A percentile compares a stretch with the other conserved stretches of the same genome.
These are phyloP conservation scores for Solanum ossicruentum DNA, from an alignment of 257 asterid species.

Conservation along the genomic window DNA sequence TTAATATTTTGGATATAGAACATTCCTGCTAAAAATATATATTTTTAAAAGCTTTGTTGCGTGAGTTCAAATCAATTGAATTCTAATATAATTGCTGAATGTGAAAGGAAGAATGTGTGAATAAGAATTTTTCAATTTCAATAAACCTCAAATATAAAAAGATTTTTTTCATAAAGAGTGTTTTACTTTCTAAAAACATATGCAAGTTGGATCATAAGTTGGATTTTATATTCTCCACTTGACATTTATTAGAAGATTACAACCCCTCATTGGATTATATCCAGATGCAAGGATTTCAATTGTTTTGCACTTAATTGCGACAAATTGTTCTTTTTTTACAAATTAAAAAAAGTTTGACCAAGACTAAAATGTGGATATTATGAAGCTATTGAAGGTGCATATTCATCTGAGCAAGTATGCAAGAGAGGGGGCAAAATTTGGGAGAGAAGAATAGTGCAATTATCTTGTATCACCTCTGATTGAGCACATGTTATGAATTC, in stretches of 20 bases:
- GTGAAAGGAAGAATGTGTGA: background rate
- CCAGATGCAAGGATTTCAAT: background rate
- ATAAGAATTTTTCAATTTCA: background rate
- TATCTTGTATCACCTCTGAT: too few species aligned
- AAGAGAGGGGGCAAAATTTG: too few species aligned
- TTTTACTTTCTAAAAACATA: background rate
- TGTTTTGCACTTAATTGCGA: background rate
- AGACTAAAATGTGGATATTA: background rate
- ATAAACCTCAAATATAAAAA: background rate
- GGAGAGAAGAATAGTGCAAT: too few species aligned
- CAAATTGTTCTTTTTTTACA: background rate
- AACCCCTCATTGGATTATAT: background rate
- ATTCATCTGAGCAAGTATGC: too few species aligned
- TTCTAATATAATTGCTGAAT: background rate
- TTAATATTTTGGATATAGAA: background rate
- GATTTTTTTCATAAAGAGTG: background rate
- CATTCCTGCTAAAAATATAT: background rate
- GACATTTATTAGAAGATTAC: background rate
- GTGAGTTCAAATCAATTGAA: background rate
- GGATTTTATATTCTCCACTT: background rate
- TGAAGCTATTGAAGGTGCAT: too few species aligned
- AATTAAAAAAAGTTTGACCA: background rate
- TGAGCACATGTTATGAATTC: too few species aligned
- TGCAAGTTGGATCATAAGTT: background rate
- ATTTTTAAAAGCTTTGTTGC: background rate